Evolutionary conservation across 1,284 basidiomycete genomes (phyloP).

Genomic region (Ganoderma meredithae): DNA sequence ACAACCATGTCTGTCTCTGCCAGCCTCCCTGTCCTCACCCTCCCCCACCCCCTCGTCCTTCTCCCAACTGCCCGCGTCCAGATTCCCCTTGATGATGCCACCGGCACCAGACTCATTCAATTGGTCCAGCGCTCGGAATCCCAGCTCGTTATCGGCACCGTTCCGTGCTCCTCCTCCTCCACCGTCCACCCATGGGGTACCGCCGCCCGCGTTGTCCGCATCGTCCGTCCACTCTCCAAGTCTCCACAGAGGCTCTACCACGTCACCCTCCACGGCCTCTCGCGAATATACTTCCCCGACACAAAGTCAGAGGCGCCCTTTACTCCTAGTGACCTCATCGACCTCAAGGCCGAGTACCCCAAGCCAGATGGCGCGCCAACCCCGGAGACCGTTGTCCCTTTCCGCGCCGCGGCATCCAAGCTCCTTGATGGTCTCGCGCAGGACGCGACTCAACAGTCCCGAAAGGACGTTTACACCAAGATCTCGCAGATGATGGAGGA

Average conservation of each 20-base stretch:
- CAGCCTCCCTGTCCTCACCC: conserved; percentile 64
- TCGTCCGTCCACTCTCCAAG: conserved; percentile 54
- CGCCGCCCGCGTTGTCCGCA: conserved; percentile 65
- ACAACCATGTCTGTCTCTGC: conserved; percentile 35
- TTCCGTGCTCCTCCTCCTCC: conserved; percentile 54
- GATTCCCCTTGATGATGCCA: conserved; percentile 59
- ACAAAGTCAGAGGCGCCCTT: conserved; percentile 37
- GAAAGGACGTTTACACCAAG: conserved; percentile 69
- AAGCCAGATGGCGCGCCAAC: conserved; percentile 55
- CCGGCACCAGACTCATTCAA: conserved; percentile 65
- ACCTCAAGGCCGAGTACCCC: conserved; percentile 59
- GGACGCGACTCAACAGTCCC: conserved; percentile 61
- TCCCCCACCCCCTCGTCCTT: conserved; percentile 70
- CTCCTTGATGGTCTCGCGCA: conserved; percentile 71
- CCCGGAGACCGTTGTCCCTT: conserved; percentile 62
- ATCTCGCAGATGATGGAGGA: conserved; percentile 72
- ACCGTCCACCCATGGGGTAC: conserved; percentile 51
- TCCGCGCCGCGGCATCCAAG: conserved; percentile 69
- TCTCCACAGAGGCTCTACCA: conserved; percentile 52
- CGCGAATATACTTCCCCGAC: conserved; percentile 56
- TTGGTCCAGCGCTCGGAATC: conserved; percentile 68
- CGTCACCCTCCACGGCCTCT: conserved; percentile 70
- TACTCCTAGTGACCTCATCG: conserved; percentile 42
- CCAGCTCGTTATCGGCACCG: conserved; percentile 69
- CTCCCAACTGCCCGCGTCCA: conserved; percentile 72